Conservation (phyloP, 1,139 yeast genomes). For the Saccharomyces hybrid region DNA sequence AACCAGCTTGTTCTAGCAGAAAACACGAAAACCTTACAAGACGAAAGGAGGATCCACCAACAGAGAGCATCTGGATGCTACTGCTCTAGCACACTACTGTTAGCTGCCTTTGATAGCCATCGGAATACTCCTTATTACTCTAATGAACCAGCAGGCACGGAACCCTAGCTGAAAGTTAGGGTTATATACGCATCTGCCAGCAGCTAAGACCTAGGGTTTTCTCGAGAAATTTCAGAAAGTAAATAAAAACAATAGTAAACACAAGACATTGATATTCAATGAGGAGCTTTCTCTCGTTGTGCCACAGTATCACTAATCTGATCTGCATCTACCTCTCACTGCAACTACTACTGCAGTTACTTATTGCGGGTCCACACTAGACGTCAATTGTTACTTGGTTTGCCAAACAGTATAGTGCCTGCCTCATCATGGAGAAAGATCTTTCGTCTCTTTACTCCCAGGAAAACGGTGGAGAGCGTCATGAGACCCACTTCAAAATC, state of each 20-base stretch:
- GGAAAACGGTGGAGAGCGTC: not conserved
- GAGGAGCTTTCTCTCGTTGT: not conserved
- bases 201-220: not conserved
- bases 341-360: not conserved
- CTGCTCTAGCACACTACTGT: too few species aligned
- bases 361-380: not conserved
- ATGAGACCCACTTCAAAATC: not conserved
- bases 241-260: not conserved
- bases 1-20: not conserved
- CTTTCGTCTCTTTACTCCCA: not conserved
- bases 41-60: too few species aligned
- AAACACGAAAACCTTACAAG: not conserved
- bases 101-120: too few species aligned
- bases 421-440: not conserved
- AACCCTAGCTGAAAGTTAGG: not conserved
- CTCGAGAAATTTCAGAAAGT: conserved; percentile 3
- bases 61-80: too few species aligned
- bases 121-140: too few species aligned
- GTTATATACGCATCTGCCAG: not conserved
- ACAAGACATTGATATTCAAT: not conserved
- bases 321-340: not conserved
- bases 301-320: not conserved
- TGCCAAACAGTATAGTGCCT: not conserved
- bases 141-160: not conserved
- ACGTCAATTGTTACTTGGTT: not conserved